Base-by-base conservation (phyloP, 768 basidiomycete species). In the Sutorius australiensis region DNA sequence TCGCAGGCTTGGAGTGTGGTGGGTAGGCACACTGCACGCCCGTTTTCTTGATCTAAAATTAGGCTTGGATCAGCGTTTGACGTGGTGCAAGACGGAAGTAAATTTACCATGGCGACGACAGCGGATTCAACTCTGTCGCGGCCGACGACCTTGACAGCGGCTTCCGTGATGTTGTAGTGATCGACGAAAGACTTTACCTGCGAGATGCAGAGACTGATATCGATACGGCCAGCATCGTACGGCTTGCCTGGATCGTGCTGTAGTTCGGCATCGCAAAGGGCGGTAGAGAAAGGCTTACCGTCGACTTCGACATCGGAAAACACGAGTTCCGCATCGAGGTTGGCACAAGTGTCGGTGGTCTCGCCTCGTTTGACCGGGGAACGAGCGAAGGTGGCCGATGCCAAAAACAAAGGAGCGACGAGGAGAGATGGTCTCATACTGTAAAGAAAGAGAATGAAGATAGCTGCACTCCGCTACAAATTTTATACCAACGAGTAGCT, bases 11-110 rank as follows among this genome's bases (percentile, higher is more conserved):
- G 0, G 62, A 56, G 43, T 74, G 69, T n/a, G 49, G 50, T 8
- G 74, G 74, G 51, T 67, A 73, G 7, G 61, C 46, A 51, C 75
- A 75, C 34, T 64, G 36, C 28, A 58, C 36, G 36, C 62, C 61
- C 0, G 41, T 24, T 27, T 38, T 36, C 42, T 63, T 58, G 48
- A 72, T 61, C 73, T 72, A 11, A 50, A 37, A 36, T 24, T 24
- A 2, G 30, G 14, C 0, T 5, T 30, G 40, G 24, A 11, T 51
- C 2, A 58, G 33, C 1, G 31, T n/a, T 7, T 9, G 6, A 14
- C 36, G 3, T 5, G 10, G 12, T 11, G 16, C 21, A 37, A 5
- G 24, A 33, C 1, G 4, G 39, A 27, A 41, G 24, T 43, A 9
- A 21, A 46, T 44, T 16, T 49, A 67, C 73, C 61, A 74, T 47